phyloP scores from a whole-genome alignment of 805 yeast genomes.

The Wickerhamomyces rabaulensis region DNA sequence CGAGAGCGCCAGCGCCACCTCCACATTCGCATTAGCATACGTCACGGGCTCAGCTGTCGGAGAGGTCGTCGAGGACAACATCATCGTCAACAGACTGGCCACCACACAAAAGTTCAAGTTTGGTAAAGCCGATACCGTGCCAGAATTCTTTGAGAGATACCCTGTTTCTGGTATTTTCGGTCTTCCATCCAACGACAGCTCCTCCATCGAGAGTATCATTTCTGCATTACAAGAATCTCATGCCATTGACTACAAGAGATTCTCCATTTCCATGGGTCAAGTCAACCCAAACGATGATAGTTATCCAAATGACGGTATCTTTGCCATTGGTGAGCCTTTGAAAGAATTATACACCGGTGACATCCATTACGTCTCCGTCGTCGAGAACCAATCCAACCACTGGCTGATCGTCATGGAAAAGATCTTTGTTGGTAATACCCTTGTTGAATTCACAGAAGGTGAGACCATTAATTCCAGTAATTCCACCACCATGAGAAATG shows the following conservation, averaged over 20 bases:
- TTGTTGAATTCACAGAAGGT: constrained; percentile 28
- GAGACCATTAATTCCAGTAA: constrained; percentile 2
- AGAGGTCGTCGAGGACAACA: constrained; percentile 31
- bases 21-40: constrained; percentile 44
- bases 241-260: constrained; percentile 30
- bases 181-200: constrained; percentile 40
- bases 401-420: constrained; percentile 47
- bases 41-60: constrained; percentile 53
- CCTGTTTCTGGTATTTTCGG: constrained; percentile 59
- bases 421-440: constrained; percentile 30
- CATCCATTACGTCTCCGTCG: constrained; percentile 34
- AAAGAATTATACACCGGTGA: constrained; percentile 35
- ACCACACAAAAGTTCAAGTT: constrained; percentile 37
- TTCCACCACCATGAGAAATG: constrained; percentile 28
- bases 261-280: constrained; percentile 41
- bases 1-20: constrained; percentile 13
- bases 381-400: constrained; percentile 32
- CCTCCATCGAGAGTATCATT: constrained; percentile 34
- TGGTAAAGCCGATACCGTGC: constrained; percentile 51
- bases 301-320: constrained; percentile 33
- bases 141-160: constrained; percentile 46
- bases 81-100: constrained; percentile 27
- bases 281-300: constrained; percentile 21
- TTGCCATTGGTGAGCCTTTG: constrained; percentile 38
- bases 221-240: constrained; percentile 31